phyloP scores from a whole-genome alignment of 805 yeast genomes.

The Candida nitratophila region DNA sequence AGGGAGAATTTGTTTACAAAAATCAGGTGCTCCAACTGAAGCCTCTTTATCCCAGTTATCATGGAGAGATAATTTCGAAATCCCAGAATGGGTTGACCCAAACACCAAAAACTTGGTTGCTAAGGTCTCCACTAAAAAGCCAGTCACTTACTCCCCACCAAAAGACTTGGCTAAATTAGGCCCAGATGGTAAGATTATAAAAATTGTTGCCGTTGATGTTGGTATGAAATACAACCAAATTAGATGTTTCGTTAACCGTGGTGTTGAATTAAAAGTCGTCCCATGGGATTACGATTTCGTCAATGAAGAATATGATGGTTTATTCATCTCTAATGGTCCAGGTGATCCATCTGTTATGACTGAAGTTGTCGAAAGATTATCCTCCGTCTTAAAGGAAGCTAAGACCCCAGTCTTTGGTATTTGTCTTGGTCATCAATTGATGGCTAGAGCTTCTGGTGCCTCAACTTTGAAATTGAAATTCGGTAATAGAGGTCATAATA shows the following conservation, averaged over 20 bases:
- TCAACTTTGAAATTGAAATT: constrained; percentile 87
- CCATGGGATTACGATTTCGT: constrained; percentile 92
- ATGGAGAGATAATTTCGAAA: constrained; percentile 60
- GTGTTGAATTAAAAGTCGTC: constrained; percentile 91
- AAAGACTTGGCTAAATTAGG: constrained; percentile 43
- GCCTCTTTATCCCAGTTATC: constrained; percentile 26
- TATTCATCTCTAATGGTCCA: constrained; percentile 96
- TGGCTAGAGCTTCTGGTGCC: constrained; percentile 94
- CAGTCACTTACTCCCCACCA: constrained; percentile 71
- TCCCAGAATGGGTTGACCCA: constrained; percentile 92
- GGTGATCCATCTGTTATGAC: constrained; percentile 94
- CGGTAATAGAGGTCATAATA: constrained; percentile 98
- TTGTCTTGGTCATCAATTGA: constrained; percentile 94
- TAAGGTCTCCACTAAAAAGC: constrained; percentile 73
- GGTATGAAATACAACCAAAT: constrained; percentile 98
- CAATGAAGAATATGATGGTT: constrained; percentile 82
- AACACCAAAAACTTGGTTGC: constrained; percentile 88
- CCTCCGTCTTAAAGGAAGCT: constrained; percentile 49
- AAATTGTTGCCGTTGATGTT: constrained; percentile 88
- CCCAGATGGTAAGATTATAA: constrained; percentile 67
- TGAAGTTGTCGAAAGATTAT: constrained; percentile 54
- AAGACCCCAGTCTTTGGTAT: constrained; percentile 93
- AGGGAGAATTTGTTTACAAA: constrained; percentile 76
- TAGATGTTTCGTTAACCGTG: constrained; percentile 92
- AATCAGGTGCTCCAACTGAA: constrained; percentile 24